Base-by-base conservation (phyloP, 208 protist genomes). In the Entamoeba invadens region DNA sequence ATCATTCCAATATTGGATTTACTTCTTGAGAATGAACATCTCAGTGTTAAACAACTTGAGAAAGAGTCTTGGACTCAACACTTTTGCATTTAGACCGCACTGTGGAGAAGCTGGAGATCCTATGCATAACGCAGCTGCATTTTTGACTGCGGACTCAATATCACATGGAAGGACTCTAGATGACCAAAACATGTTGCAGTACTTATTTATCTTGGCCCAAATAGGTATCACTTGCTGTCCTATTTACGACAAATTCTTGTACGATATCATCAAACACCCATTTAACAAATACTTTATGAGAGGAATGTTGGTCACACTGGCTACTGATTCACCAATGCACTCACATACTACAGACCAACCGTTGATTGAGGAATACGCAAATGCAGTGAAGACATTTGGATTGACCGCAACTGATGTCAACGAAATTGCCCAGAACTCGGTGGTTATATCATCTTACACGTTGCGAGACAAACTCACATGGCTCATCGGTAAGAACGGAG, bases 21-120 rank as follows among this genome's bases (percentile, higher is more conserved):
- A 98, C 96, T 99, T 99, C 95, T 96, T 99, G 91, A 99, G 98
- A 95, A 98, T 98, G 46, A 99, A 99, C 96, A 96, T 99, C 45
- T 95, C 97, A 93, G 97, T 97, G 25, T 97, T 99, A 14, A 99
- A 99, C 96, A 96, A 97, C 94, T 98, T 99, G 94, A 96, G 98
- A 91, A 95, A 96, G 18, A 96, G 92, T 42, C n/a, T 72, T 1
- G 93, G 97, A 38, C 96, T 98, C 94, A 97, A 97, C 92, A 98
- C 97, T 4, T 99, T 99, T 94, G 94, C 95, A 31, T 97, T 99
- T 35, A 97, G 99, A 44, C 99, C 99, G 42, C 99, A 99, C 96
- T 97, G 97, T 93, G 99, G 93, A 45, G 94, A 95, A 35, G 96
- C 93, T n/a, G 96, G 96, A 45, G 21, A 97, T 45, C 94, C 97